Evolutionary conservation across 2,329 filamentous ascomycete species (phyloP), one percentile per base, ranked within the genome.

Genomic region (Aspergillus quadrilineatus): DNA sequence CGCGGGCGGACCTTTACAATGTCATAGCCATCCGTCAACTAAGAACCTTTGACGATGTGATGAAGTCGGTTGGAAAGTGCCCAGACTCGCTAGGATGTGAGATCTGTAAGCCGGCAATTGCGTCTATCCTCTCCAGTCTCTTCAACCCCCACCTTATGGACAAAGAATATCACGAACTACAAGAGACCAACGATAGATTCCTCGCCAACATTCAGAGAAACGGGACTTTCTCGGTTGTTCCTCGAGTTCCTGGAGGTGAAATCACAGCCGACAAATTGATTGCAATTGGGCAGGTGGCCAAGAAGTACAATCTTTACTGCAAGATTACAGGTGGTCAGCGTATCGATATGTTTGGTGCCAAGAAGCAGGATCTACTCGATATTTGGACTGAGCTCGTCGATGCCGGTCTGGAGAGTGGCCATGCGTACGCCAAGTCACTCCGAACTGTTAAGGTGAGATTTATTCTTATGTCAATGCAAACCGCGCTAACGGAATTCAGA

Each of bases 321-420:
- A 96, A 96, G 75, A 95, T 96, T 69, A 96, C 92, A 0, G 92
- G 92, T 54, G 92, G 89, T 1, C 92, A 96, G 74, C 85, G 92
- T 55, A 96, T 96, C 68, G 92, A 96, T 73, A 85, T 96, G 86
- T 96, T 96, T 67, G 92, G 92, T 41, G 92, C 92, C 0, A 87
- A 86, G 74, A 96, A 95, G 75, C 89, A 94, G 63, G 90, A 96
- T 70, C 80, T 96, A 15, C 80, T 89, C 2, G 81, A 82, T 12
- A 96, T 96, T 65, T 96, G 92, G 92, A 83, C 83, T 43, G 84
- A 86, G 63, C 80, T 96, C 3, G 84, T 95, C 7, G 86, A 89
- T 55, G 92, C 88, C 1, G 92, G 92, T 17, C 89, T 96, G 87
- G 92, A 96, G 73, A 91, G 88, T 60, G 92, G 92, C 0, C 91